These are phyloP conservation scores for Nemania abortiva DNA, from an alignment of 2,329 filamentous ascomycete species.

Conservation along the genomic window DNA sequence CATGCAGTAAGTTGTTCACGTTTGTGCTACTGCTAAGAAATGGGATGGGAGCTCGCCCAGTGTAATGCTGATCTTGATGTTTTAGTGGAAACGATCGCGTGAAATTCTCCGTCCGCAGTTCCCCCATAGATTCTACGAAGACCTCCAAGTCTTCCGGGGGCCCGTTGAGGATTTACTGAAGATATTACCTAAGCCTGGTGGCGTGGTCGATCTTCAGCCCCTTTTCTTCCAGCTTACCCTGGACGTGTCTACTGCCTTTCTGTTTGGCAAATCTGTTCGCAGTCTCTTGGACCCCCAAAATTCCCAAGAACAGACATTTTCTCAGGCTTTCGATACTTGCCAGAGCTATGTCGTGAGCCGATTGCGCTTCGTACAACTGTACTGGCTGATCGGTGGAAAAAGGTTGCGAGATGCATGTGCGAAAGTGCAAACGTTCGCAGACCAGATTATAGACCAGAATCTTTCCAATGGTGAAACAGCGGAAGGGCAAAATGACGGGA, in stretches of 20 bases:
- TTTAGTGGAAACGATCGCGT: slow-evolving; percentile 52
- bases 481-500: slow-evolving; percentile 26
- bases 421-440: slow-evolving; percentile 43
- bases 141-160: slow-evolving; percentile 40
- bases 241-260: slow-evolving; percentile 47
- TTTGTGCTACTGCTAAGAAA: background rate
- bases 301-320: slow-evolving; percentile 35
- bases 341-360: slow-evolving; percentile 41
- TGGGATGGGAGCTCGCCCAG: background rate
- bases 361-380: slow-evolving; percentile 39
- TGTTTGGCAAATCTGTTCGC: slow-evolving; percentile 46
- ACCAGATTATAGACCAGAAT: slow-evolving; percentile 44
- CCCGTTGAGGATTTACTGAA: slow-evolving; percentile 42
- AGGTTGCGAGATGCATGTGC: slow-evolving; percentile 39
- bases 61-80: background rate
- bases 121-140: slow-evolving; percentile 42
- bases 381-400: slow-evolving; percentile 42
- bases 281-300: slow-evolving; percentile 38
- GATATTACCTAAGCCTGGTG: slow-evolving; percentile 32
- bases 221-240: slow-evolving; percentile 47
- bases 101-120: slow-evolving; percentile 53
- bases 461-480: slow-evolving; percentile 27
- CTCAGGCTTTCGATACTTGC: slow-evolving; percentile 42
- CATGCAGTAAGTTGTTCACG: slow-evolving; percentile 35
- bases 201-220: slow-evolving; percentile 44